Percentiles rank a stretch among this genome's conserved stretches.
Evolutionary conservation across 2,329 filamentous ascomycete genomes (phyloP).

Genomic region (Trichoderma pleuroti): DNA sequence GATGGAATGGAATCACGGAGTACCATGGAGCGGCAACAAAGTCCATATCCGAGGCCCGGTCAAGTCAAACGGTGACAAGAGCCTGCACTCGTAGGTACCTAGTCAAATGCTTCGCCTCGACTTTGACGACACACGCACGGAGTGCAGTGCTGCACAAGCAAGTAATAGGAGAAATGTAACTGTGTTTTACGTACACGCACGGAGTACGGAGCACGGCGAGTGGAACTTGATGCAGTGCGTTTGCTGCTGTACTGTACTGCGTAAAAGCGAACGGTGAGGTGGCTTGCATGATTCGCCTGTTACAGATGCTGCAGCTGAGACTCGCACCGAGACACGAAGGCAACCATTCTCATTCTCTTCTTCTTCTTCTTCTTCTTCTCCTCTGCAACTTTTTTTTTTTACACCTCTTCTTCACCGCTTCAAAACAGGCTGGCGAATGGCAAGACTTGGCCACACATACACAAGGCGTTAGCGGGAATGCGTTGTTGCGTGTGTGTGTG

Average conservation of each 20-base stretch:
- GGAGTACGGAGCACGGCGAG: not conserved
- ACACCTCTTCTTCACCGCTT: slow-evolving; percentile 11
- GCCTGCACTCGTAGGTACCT: not conserved
- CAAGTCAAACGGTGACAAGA: not conserved
- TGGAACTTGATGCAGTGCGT: not conserved
- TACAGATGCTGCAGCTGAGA: slow-evolving; percentile 14
- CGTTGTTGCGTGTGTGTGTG: not conserved
- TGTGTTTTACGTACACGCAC: not conserved
- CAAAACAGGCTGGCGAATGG: not conserved
- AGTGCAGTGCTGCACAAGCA: not conserved
- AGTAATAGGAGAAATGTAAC: not conserved
- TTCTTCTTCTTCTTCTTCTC: not conserved
- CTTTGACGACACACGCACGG: not conserved
- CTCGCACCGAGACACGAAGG: not conserved
- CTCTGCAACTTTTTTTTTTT: too few relatives aligned
- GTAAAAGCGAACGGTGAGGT: not conserved
- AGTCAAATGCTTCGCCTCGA: not conserved
- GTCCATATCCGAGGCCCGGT: not conserved
- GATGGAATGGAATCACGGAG: not conserved
- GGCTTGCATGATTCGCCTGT: slow-evolving; percentile 10
- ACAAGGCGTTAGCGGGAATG: not conserved
- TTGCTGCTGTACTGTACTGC: not conserved
- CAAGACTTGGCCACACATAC: not conserved
- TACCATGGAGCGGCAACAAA: not conserved
- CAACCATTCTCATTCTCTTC: not conserved